Evolutionary conservation across 225 moss, liverwort and hornwort genomes (phyloP).

Genomic region (Marchantia polymorpha): DNA sequence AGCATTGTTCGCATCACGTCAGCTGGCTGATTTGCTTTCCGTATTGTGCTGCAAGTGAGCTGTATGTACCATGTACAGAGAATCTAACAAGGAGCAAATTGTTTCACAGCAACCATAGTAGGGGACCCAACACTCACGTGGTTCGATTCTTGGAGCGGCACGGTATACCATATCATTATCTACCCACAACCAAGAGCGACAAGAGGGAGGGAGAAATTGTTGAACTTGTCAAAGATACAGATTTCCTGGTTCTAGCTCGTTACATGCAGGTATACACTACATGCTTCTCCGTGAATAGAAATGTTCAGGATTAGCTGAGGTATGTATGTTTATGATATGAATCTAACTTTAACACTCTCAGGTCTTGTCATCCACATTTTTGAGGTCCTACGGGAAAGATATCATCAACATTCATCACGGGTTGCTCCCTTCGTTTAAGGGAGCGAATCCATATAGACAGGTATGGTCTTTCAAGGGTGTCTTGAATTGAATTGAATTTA

Average conservation of each 20-base stretch:
- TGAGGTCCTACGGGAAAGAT: slow-evolving; percentile 72
- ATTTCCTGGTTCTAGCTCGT: slow-evolving; percentile 89
- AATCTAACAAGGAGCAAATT: neutral
- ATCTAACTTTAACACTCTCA: slow-evolving; percentile 25
- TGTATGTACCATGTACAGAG: neutral
- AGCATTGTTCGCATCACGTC: neutral
- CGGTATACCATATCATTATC: slow-evolving; percentile 87
- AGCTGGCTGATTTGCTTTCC: neutral
- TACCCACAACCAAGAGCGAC: slow-evolving; percentile 67
- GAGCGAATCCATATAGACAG: slow-evolving; percentile 94
- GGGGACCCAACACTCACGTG: slow-evolving; percentile 89
- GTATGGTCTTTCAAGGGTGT: slow-evolving; percentile 33
- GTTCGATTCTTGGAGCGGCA: slow-evolving; percentile 89
- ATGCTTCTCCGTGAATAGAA: no score
- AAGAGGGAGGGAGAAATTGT: slow-evolving; percentile 86
- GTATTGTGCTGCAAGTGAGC: neutral
- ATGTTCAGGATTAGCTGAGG: neutral
- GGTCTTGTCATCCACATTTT: slow-evolving; percentile 78
- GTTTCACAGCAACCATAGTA: slow-evolving; percentile 81
- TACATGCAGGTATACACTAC: slow-evolving; percentile 81
- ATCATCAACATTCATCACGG: slow-evolving; percentile 99
- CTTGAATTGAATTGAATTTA: no score
- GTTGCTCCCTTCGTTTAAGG: slow-evolving; percentile 92
- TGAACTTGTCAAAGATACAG: slow-evolving; percentile 61
- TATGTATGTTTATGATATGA: neutral